phyloP scores from a whole-genome alignment of 2,329 filamentous ascomycete genomes.

The Diaporthe batatas region DNA sequence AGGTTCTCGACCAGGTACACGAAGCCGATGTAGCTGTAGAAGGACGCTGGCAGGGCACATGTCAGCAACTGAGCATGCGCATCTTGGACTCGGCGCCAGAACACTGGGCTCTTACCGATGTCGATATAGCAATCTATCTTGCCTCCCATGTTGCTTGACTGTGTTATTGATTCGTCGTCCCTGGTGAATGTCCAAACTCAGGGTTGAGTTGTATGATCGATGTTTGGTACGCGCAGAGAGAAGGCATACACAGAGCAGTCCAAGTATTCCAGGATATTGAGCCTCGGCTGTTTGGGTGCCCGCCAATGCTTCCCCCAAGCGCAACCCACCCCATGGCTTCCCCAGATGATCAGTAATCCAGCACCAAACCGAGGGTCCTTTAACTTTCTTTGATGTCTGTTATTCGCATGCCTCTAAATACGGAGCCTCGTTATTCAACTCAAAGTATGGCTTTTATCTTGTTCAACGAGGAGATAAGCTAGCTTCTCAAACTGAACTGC shows the following conservation, averaged over 20 bases:
- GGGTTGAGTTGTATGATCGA: constrained; percentile 3
- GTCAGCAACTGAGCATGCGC: not conserved
- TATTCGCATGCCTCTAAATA: not conserved
- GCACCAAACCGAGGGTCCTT: constrained; percentile 7
- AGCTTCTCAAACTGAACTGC: not conserved
- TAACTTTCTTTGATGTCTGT: not conserved
- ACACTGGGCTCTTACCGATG: constrained; percentile 63
- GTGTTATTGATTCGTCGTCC: not conserved
- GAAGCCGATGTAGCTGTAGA: constrained; percentile 70
- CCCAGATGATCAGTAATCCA: constrained; percentile 29
- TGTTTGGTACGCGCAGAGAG: not conserved
- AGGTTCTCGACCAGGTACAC: constrained; percentile 70
- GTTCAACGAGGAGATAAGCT: not conserved
- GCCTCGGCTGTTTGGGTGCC: constrained; percentile 34
- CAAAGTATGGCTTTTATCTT: not conserved
- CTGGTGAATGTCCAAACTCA: not conserved
- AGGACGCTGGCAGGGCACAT: constrained; percentile 66
- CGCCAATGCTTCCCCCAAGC: not conserved
- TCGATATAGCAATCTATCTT: constrained; percentile 77
- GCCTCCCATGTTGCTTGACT: constrained; percentile 63
- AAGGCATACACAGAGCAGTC: not conserved
- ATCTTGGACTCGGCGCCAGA: not conserved
- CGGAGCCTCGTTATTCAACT: not conserved
- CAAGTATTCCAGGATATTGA: not conserved
- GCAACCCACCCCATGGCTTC: constrained; percentile 1